Percentiles rank a stretch among this genome's conserved stretches.
These are phyloP conservation scores for Huntiella bhutanensis DNA, from an alignment of 2,329 filamentous ascomycete species.

Conservation along the genomic window DNA sequence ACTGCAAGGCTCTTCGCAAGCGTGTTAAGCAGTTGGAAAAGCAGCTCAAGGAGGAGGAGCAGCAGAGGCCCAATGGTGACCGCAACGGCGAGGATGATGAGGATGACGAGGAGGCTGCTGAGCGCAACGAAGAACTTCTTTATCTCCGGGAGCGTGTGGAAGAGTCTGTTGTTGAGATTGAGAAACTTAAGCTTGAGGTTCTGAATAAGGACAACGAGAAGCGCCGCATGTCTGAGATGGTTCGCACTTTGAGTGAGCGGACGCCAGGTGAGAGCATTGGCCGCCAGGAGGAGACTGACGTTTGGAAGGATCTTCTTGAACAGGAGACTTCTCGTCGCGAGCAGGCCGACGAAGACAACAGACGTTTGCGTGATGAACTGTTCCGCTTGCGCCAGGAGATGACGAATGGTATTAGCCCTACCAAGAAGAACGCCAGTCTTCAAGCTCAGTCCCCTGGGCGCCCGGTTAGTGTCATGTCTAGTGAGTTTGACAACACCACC, in stretches of 20 bases:
- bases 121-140: slow-evolving; percentile 68
- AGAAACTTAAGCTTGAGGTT: slow-evolving; percentile 60
- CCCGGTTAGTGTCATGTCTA: slow-evolving; percentile 30
- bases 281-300: slow-evolving; percentile 50
- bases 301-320: slow-evolving; percentile 89
- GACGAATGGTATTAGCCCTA: slow-evolving; percentile 20
- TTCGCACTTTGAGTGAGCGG: slow-evolving; percentile 35
- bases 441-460: slow-evolving; percentile 29
- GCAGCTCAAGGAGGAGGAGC: slow-evolving; percentile 46
- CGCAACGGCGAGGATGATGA: slow-evolving; percentile 37
- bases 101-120: slow-evolving; percentile 42
- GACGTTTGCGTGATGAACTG: slow-evolving; percentile 65
- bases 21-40: slow-evolving; percentile 76
- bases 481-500: slow-evolving; percentile 26
- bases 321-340: slow-evolving; percentile 79
- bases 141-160: slow-evolving; percentile 75
- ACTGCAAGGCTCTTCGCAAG: slow-evolving; percentile 66
- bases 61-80: slow-evolving; percentile 38
- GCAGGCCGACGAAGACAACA: slow-evolving; percentile 78
- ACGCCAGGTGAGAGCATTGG: slow-evolving; percentile 30
- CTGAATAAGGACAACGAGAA: slow-evolving; percentile 70
- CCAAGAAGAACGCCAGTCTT: slow-evolving; percentile 29
- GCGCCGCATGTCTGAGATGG: slow-evolving; percentile 64
- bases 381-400: slow-evolving; percentile 47
- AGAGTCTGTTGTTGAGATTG: slow-evolving; percentile 65